These are phyloP conservation scores for Fusarium humuli DNA, from an alignment of 2,329 filamentous ascomycete species.

Conservation along the genomic window DNA sequence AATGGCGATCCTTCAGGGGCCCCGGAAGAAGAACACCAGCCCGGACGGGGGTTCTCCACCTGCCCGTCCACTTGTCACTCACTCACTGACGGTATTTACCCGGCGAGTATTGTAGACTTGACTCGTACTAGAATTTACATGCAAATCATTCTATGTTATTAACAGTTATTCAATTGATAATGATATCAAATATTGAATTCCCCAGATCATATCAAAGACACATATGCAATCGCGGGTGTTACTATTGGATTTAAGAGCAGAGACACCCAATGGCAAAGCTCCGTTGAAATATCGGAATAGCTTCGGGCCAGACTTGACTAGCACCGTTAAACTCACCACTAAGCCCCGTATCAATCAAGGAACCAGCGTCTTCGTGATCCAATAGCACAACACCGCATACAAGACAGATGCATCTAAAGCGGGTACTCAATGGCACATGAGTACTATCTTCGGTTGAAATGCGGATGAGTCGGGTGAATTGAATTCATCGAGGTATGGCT, in stretches of 20 bases:
- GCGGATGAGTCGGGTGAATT: slow-evolving; percentile 27
- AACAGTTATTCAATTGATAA: no score
- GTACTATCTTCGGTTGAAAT: slow-evolving; percentile 35
- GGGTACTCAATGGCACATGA: slow-evolving; percentile 39
- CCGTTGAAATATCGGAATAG: slow-evolving; percentile 33
- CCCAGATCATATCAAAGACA: not conserved
- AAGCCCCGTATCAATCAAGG: slow-evolving; percentile 21
- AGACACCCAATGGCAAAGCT: slow-evolving; percentile 13
- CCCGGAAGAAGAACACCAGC: slow-evolving; percentile 7
- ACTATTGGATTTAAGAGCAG: no score
- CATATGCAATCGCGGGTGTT: no score
- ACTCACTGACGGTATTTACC: slow-evolving; percentile 2
- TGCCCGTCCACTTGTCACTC: not conserved
- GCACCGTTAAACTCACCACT: slow-evolving; percentile 9
- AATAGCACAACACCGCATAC: slow-evolving; percentile 39
- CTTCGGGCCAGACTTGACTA: slow-evolving; percentile 20
- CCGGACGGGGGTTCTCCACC: not conserved
- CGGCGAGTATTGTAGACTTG: not conserved
- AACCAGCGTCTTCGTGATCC: slow-evolving; percentile 19
- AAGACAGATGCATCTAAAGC: slow-evolving; percentile 33
- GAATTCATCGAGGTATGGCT: slow-evolving; percentile 5
- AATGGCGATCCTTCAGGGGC: slow-evolving; percentile 38
- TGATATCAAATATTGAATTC: not conserved
- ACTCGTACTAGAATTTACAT: not conserved
- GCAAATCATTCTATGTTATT: accelerated